phyloP scores from a whole-genome alignment of 768 basidiomycete genomes.

The Termitomyces sp. region DNA sequence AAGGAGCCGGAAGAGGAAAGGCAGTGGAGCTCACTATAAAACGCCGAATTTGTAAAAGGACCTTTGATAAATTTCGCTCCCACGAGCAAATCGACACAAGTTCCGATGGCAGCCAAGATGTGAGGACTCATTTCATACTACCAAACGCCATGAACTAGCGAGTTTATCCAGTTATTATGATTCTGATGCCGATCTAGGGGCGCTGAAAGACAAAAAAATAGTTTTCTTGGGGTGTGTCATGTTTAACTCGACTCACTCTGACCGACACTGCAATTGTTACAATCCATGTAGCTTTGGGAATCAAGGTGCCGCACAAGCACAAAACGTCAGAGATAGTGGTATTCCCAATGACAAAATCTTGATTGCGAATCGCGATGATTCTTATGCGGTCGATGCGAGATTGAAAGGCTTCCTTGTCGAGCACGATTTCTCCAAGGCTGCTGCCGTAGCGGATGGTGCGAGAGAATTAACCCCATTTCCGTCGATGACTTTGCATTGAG shows the following conservation, averaged over 20 bases:
- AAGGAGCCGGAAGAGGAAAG: background rate
- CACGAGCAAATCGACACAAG: background rate
- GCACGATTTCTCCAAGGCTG: conserved; percentile 53
- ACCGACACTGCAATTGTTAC: background rate
- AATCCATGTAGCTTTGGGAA: conserved; percentile 55
- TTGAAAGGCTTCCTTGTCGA: conserved; percentile 55
- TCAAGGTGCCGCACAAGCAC: conserved; percentile 64
- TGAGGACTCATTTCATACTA: conserved; percentile 21
- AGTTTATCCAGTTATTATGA: conserved; percentile 48
- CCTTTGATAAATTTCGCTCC: background rate
- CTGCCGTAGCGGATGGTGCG: conserved; percentile 51
- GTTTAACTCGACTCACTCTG: background rate
- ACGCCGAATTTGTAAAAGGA: background rate
- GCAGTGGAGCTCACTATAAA: background rate
- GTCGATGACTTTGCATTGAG: background rate
- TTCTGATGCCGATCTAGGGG: conserved; percentile 49
- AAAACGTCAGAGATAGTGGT: conserved; percentile 61
- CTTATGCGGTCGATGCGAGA: conserved; percentile 55
- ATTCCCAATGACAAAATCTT: conserved; percentile 59
- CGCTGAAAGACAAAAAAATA: conserved; percentile 46
- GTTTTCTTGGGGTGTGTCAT: conserved; percentile 53
- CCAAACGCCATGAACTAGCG: background rate
- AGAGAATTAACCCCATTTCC: background rate
- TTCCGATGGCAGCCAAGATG: conserved; percentile 51
- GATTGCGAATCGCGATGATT: conserved; percentile 54